phyloP scores from a whole-genome alignment of 345 rosid genomes.

The Populus pruinosa region DNA sequence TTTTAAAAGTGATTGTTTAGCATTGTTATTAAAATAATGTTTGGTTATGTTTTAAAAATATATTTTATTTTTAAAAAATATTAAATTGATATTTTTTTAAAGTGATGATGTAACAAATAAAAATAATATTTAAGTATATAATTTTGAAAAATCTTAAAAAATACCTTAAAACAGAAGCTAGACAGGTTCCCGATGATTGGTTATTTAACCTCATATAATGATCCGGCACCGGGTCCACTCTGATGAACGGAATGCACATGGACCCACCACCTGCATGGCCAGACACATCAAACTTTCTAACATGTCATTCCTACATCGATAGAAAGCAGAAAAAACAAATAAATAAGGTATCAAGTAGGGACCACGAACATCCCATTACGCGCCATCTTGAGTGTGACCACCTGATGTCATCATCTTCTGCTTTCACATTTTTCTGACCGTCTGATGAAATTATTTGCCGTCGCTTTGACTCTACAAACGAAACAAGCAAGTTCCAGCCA shows the following conservation, averaged over 20 bases:
- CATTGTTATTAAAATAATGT: too few relatives aligned
- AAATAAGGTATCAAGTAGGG: slow-evolving; percentile 15
- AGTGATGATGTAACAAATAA: too few relatives aligned
- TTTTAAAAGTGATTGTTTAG: too few relatives aligned
- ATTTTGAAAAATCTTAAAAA: too few relatives aligned
- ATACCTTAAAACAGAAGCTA: too few relatives aligned
- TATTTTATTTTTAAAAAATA: too few relatives aligned
- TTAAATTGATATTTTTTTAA: too few relatives aligned
- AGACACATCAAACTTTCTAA: background rate
- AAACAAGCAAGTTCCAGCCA: slow-evolving; percentile 15
- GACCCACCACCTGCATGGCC: background rate
- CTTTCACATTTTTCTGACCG: slow-evolving; percentile 26
- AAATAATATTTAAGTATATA: too few relatives aligned
- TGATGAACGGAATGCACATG: background rate
- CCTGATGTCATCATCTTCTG: background rate
- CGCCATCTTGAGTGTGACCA: slow-evolving; percentile 34
- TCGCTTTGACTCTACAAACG: slow-evolving; percentile 7
- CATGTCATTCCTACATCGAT: background rate
- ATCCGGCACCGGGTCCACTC: too few relatives aligned
- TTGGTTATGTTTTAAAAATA: too few relatives aligned
- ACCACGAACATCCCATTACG: slow-evolving; percentile 31
- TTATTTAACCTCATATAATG: too few relatives aligned
- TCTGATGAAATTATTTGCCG: slow-evolving; percentile 31
- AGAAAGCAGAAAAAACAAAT: background rate
- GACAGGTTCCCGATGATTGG: too few relatives aligned